A percentile compares a stretch with the other conserved stretches of the same genome.
Evolutionary conservation across 164 flowering plant genomes (phyloP).

Genomic region (Paratinospora sagittata): DNA sequence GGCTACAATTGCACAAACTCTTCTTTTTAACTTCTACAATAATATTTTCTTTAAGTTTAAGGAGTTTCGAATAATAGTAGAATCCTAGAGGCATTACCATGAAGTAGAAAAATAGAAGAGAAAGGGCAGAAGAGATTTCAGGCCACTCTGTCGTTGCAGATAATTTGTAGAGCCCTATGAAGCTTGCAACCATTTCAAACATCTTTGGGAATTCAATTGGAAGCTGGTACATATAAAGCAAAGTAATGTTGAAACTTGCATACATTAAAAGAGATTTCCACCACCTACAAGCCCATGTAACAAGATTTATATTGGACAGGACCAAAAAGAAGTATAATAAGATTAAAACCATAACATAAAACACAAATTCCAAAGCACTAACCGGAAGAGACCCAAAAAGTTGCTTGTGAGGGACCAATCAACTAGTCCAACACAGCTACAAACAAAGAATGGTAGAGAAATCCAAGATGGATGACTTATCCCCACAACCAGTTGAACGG

Average conservation of each 20-base stretch:
- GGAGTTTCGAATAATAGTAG: too few species aligned
- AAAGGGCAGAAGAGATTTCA: constrained; percentile 55
- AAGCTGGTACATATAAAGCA: constrained; percentile 83
- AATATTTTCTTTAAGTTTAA: too few species aligned
- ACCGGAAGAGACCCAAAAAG: constrained; percentile 87
- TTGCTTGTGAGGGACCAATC: constrained; percentile 95
- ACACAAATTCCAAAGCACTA: not conserved
- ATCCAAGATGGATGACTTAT: constrained; percentile 94
- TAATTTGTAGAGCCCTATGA: constrained; percentile 74
- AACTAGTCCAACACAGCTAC: constrained; percentile 89
- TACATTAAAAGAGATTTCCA: constrained; percentile 83
- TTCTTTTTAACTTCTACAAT: not conserved
- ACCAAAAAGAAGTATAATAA: constrained; percentile 2
- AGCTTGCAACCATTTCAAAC: constrained; percentile 38
- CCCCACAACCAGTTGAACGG: constrained; percentile 76
- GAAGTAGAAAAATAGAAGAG: constrained; percentile 56
- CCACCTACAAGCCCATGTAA: constrained; percentile 70
- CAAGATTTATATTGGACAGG: constrained; percentile 13
- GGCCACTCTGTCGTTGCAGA: constrained; percentile 63
- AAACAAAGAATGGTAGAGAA: constrained; percentile 84
- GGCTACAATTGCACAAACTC: not conserved
- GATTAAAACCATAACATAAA: not conserved
- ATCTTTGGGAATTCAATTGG: constrained; percentile 49
- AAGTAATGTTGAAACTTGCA: constrained; percentile 57
- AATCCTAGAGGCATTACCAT: constrained; percentile 47